Percentiles rank a stretch among this genome's conserved stretches.
Conservation (phyloP, 148 eudicot genomes). For the Silene latifolia region DNA sequence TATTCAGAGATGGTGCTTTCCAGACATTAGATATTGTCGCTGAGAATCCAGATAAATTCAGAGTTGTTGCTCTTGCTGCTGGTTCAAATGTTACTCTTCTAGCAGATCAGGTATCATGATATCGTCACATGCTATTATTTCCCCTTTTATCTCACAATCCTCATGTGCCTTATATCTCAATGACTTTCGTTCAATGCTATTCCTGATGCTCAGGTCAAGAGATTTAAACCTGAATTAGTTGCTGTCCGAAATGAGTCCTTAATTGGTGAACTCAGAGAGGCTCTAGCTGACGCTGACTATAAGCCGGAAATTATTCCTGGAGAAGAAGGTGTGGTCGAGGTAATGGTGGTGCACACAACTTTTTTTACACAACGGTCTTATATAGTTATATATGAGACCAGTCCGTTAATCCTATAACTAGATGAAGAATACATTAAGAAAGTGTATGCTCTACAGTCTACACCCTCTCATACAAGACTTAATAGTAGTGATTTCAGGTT, state of each 20-base stretch:
- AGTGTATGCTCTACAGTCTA: too few species aligned
- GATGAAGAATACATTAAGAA: too few species aligned
- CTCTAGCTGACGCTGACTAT: conserved; percentile 74
- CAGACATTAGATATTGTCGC: conserved; percentile 96
- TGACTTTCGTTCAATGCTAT: background rate
- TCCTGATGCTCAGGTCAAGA: conserved; percentile 55
- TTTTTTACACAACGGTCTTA: background rate
- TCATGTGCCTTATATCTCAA: background rate
- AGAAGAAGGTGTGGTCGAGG: conserved; percentile 91
- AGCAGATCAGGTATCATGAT: conserved; percentile 82
- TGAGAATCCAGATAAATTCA: conserved; percentile 86
- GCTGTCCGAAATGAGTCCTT: conserved; percentile 73
- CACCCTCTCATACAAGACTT: background rate
- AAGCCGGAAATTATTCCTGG: conserved; percentile 97
- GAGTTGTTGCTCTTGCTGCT: conserved; percentile 94
- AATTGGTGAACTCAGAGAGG: conserved; percentile 79
- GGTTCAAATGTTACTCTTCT: conserved; percentile 99
- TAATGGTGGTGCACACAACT: conserved; percentile 23
- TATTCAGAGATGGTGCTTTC: conserved; percentile 20
- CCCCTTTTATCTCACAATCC: background rate
- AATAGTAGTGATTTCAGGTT: conserved; percentile 48
- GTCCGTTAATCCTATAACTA: too few species aligned
- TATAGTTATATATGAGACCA: too few species aligned
- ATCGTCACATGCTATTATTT: background rate
- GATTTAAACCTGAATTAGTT: conserved; percentile 82